Percentiles rank a stretch among this genome's conserved stretches.
Conservation (phyloP, 2,329 filamentous ascomycete species). For the Pseudophaeomoniella oleicola region DNA sequence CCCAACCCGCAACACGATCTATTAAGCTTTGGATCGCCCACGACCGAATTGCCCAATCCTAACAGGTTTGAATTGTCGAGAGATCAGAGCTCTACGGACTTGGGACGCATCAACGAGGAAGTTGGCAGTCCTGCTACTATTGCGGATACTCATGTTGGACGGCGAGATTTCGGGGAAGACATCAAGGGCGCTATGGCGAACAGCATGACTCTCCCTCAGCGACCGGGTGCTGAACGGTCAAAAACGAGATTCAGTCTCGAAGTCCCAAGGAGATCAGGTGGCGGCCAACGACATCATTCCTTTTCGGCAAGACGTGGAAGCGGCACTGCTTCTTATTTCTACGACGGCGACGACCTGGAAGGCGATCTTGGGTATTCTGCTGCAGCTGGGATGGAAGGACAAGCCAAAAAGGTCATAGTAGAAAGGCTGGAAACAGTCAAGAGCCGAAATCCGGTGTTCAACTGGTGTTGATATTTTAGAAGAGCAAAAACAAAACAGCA, state of each 20-base stretch:
- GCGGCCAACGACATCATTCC: conserved; percentile 20
- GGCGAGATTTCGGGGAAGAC: conserved; percentile 15
- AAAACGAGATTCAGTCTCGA: conserved; percentile 16
- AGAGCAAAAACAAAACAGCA: background rate
- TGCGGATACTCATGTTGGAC: conserved; percentile 14
- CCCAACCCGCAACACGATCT: conserved; percentile 47
- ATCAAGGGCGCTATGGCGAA: conserved; percentile 20
- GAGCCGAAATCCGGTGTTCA: conserved; percentile 88
- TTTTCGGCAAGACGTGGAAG: conserved; percentile 23
- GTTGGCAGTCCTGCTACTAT: conserved; percentile 21
- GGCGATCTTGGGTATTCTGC: conserved; percentile 91
- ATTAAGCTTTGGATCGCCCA: conserved; percentile 44
- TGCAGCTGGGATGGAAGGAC: conserved; percentile 84
- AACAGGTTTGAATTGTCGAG: conserved; percentile 57
- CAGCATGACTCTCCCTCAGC: conserved; percentile 22
- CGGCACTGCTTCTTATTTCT: conserved; percentile 23
- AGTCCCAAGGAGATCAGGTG: conserved; percentile 9
- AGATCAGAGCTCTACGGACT: conserved; percentile 21
- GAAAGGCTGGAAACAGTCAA: conserved; percentile 93
- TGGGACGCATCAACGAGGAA: conserved; percentile 16
- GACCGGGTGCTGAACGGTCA: conserved; percentile 14
- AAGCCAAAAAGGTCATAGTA: conserved; percentile 87
- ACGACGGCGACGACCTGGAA: conserved; percentile 64
- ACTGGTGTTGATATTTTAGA: conserved; percentile 63
- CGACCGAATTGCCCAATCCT: conserved; percentile 54